Percentiles rank a stretch among this genome's conserved stretches.
Conservation (phyloP, 768 basidiomycete genomes). For the Rhodotorula babjevae region DNA sequence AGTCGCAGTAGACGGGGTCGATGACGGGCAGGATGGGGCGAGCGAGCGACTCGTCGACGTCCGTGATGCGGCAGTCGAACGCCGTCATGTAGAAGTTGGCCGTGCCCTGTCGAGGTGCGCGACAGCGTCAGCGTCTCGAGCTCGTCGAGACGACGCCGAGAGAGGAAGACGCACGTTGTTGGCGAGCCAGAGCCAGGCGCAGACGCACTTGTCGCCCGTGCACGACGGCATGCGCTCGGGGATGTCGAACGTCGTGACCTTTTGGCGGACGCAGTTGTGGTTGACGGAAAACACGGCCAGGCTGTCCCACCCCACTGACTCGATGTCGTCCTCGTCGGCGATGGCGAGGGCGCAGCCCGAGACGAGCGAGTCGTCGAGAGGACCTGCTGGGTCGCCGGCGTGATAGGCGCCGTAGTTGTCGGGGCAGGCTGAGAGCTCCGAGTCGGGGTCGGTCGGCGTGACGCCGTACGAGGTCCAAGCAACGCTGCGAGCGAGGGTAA, state of each 20-base stretch:
- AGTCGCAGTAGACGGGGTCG: conserved; percentile 22
- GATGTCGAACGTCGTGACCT: conserved; percentile 38
- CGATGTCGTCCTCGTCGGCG: conserved; percentile 36
- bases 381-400: conserved; percentile 32
- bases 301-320: conserved; percentile 25
- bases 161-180: background rate
- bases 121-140: no score
- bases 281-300: conserved; percentile 44
- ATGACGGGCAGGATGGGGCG: conserved; percentile 1
- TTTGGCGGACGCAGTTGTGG: conserved; percentile 40
- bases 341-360: conserved; percentile 44
- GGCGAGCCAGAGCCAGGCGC: conserved; percentile 32
- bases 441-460: conserved; percentile 10
- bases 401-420: conserved; percentile 42
- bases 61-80: conserved; percentile 23
- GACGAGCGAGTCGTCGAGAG: conserved; percentile 26
- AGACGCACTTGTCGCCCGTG: conserved; percentile 42
- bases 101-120: conserved; percentile 8
- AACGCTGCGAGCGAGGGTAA: background rate
- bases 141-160: no score
- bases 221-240: conserved; percentile 42
- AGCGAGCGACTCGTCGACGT: background rate
- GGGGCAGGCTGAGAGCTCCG: conserved; percentile 34
- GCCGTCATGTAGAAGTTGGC: conserved; percentile 28
- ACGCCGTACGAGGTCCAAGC: conserved; percentile 37